Base-by-base conservation (phyloP, 2,329 filamentous ascomycete genomes). In the Dissoconium aciculare region DNA sequence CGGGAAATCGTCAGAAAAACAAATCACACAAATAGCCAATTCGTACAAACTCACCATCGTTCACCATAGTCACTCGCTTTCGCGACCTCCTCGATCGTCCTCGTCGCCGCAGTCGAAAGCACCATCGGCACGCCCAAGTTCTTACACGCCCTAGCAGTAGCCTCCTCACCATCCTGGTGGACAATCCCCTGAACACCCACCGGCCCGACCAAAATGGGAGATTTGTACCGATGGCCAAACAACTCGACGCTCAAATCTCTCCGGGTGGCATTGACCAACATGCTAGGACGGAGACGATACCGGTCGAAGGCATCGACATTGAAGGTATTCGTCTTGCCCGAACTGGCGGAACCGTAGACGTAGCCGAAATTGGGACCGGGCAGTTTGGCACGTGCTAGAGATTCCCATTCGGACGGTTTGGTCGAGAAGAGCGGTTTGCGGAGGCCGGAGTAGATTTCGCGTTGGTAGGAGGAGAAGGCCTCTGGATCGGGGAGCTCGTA, bases 181-280 rank as follows among this genome's bases (percentile, higher is more conserved):
- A 78, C 73, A 17, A 79, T 71, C 2, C 59, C 59, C 43, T 82
- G 75, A 0, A 80, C 74, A 0, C 78, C 78, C 2, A 83, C 62
- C 0, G 78, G 78, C 1, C 75, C 76, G 46, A 77, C 66, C 2
- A 79, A 47, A 1, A 78, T 41, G 0, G 73, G 74, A 11, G 55
- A 60, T 3, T 58, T 51, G 28, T 66, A 60, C 27, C 52, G 52
- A 17, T 55, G 51, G 1, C 62, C 63, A 23, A 59, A 44, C 3
- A 58, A 17, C 9, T 43, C 33, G 0, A 44, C 38, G 6, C 38
- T 33, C 9, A 43, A n/a, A 21, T 44, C 38, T 31, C 53, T 44
- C 11, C 42, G 43, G 2, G 56, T 59, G 26, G 49, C 51, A 28
- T 57, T 52, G 15, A 51, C 47, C 2, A 60, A 47, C 56, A 60